Evolutionary conservation across 352 stramenopile genomes (phyloP).

Genomic region (Salisapilia sapeloensis): DNA sequence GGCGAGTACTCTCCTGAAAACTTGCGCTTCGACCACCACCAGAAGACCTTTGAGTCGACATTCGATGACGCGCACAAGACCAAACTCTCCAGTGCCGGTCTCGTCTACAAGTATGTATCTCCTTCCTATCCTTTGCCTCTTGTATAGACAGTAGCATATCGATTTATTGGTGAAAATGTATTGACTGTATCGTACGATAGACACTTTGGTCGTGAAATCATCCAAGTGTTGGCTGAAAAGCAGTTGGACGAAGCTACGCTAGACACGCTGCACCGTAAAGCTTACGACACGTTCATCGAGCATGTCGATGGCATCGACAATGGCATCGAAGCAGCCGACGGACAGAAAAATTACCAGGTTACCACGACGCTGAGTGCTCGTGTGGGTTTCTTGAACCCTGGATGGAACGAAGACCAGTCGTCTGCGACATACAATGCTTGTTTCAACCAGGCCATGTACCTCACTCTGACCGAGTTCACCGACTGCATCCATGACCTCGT

Average conservation of each 20-base stretch:
- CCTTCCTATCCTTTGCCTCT: neutral
- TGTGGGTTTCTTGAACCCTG: constrained; percentile 89
- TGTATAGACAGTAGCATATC: neutral
- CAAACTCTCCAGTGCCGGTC: constrained; percentile 90
- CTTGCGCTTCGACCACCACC: constrained; percentile 95
- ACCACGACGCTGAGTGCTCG: constrained; percentile 61
- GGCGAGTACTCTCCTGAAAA: constrained; percentile 85
- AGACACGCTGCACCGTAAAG: constrained; percentile 80
- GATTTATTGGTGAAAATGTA: neutral
- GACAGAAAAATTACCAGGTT: constrained; percentile 53
- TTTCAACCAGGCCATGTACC: constrained; percentile 90
- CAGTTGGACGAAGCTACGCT: constrained; percentile 47
- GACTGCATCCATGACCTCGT: constrained; percentile 83
- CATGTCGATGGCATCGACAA: constrained; percentile 99
- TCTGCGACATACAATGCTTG: constrained; percentile 64
- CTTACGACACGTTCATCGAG: constrained; percentile 96
- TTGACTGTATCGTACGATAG: constrained; percentile 4
- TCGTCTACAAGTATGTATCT: constrained; percentile 88
- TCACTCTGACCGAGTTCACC: constrained; percentile 92
- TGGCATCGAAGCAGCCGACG: constrained; percentile 79
- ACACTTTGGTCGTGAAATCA: constrained; percentile 95
- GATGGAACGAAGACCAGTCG: constrained; percentile 91
- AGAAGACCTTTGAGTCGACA: constrained; percentile 83
- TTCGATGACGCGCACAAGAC: constrained; percentile 65
- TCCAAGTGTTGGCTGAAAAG: constrained; percentile 50